Evolutionary conservation across 1,284 basidiomycete genomes (phyloP), one percentile per base, ranked within the genome.

Genomic region (Boletus subluridellus): DNA sequence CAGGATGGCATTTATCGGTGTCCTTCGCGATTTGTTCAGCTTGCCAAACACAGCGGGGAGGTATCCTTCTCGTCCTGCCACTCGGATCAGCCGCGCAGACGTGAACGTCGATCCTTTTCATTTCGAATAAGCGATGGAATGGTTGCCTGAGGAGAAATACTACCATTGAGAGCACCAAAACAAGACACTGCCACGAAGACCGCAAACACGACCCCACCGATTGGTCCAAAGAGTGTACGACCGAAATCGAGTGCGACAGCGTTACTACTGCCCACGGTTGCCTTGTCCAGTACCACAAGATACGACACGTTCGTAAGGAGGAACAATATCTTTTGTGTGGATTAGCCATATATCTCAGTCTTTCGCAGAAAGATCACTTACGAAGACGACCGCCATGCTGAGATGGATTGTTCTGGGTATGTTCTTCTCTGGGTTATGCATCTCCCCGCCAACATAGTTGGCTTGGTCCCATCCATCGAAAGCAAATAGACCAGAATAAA

Each of bases 231-330:
- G 4, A 96, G 76, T 0, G 85, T 86, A 55, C 88, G 83, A 2
- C 97, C 97, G 67, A 98, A 99, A 73, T 99, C 96, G 61, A 96
- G 80, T 0, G 94, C 95, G 21, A 98, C 93, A 0, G 95, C 98
- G 65, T 98, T 98, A 62, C 90, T 92, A 47, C 81, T 73, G n/a
- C 80, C 82, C 15, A 92, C 89, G 9, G 80, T 84, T 39, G 69
- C 84, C 71, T 89, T 89, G 63, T 95, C 89, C n/a, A 99, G 81
- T 2, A 97, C 94, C 21, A 94, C 84, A 65, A 98, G 96, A 76
- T 99, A 99, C 0, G 94, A 87, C 10, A 95, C 65, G 71, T 98
- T 98, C 9, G 92, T 88, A 3, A 89, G 76, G 5, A 95, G 70
- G 71, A 96, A 98, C 44, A 95, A 78, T 11, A 80, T 64, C 82